Evolutionary conservation across 192 early-diverging fungal genomes (phyloP).

Genomic region (Cladochytrium replicatum): DNA sequence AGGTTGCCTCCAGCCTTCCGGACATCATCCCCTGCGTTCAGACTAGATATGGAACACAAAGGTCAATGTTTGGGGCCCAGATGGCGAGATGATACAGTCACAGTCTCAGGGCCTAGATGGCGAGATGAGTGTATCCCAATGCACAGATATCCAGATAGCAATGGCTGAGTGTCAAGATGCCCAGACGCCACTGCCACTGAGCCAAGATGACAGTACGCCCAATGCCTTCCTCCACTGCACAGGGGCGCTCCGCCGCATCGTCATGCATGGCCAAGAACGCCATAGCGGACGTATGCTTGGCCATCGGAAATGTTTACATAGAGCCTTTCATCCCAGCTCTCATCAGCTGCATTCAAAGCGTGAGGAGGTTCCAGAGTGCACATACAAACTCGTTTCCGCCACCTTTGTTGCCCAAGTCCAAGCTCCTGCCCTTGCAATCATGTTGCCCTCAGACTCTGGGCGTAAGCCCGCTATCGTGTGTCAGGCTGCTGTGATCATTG

Average conservation of each 20-base stretch:
- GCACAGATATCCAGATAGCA: too few species aligned
- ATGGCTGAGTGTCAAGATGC: too few species aligned
- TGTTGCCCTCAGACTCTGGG: conserved; percentile 56
- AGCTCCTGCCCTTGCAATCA: conserved; percentile 64
- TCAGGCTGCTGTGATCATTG: conserved; percentile 70
- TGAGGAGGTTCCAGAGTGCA: conserved; percentile 66
- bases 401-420: conserved; percentile 69
- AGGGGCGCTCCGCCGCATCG: too few species aligned
- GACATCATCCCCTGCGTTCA: conserved; percentile 64
- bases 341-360: conserved; percentile 64
- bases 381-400: conserved; percentile 67
- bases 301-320: conserved; percentile 72
- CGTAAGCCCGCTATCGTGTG: conserved; percentile 61
- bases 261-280: conserved; percentile 56
- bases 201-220: too few species aligned
- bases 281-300: conserved; percentile 57
- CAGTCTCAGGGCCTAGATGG: too few species aligned
- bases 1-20: conserved; percentile 33
- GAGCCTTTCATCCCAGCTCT: conserved; percentile 65
- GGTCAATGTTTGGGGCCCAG: too few species aligned
- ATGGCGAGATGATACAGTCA: too few species aligned
- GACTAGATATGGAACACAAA: conserved; percentile 78
- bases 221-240: too few species aligned
- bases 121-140: conserved; percentile 46
- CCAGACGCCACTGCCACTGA: too few species aligned